Conservation (phyloP, 805 yeast species). For the Metschnikowia henanensis region DNA sequence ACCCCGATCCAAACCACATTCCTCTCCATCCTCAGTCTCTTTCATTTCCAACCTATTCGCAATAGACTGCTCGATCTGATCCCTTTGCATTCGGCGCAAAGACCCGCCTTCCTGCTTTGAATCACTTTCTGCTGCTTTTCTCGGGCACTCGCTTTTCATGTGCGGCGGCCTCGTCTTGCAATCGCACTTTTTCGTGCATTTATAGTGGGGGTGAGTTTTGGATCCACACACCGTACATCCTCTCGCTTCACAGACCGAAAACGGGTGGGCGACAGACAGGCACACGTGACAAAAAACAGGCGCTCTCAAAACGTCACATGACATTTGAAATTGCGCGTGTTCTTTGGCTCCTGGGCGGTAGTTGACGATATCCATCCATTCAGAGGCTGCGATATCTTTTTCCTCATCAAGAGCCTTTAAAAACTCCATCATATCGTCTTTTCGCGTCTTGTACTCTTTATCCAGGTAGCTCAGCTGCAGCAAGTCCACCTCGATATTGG, state of each 20-base stretch:
- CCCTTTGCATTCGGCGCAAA: not conserved
- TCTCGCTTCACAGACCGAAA: constrained; percentile 1
- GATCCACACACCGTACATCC: constrained; percentile 4
- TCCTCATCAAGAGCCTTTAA: not conserved
- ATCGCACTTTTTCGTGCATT: not conserved
- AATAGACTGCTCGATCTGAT: not conserved
- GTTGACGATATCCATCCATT: not conserved
- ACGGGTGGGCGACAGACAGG: constrained; percentile 1
- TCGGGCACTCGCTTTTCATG: not conserved
- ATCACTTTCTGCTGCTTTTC: not conserved
- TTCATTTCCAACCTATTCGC: too few species aligned
- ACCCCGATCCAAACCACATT: too few species aligned
- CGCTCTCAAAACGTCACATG: constrained; percentile 2
- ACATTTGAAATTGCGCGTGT: constrained; percentile 1
- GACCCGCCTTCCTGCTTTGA: constrained; percentile 1
- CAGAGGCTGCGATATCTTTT: not conserved
- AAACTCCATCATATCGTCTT: not conserved
- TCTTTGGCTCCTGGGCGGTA: not conserved
- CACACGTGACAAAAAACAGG: constrained; percentile 3
- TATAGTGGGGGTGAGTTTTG: constrained; percentile 3
- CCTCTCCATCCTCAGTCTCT: too few species aligned
- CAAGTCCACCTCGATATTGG: not conserved
- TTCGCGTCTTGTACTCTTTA: not conserved
- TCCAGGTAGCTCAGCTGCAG: not conserved
- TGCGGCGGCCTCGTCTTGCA: constrained; percentile 7